A percentile compares a stretch with the other conserved stretches of the same genome.
Conservation (phyloP, 2,329 filamentous ascomycete species). For the Fusarium agapanthi region DNA sequence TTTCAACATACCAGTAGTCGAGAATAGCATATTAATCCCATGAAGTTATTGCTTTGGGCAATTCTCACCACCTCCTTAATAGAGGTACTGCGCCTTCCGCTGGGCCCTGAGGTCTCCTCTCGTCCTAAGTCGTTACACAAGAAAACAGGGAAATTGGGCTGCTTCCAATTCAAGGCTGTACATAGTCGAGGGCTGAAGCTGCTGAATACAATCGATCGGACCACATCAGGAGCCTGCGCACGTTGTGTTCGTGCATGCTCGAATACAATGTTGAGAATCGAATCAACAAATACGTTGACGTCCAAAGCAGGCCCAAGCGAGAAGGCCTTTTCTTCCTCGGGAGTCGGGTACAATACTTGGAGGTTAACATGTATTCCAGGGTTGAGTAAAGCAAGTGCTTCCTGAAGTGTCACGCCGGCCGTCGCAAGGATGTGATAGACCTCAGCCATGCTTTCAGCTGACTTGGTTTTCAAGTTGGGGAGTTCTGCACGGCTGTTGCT, state of each 20-base stretch:
- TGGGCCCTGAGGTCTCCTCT: conserved; percentile 59
- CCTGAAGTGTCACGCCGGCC: conserved; percentile 80
- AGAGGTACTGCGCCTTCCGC: conserved; percentile 78
- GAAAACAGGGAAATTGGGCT: conserved; percentile 96
- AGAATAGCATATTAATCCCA: conserved; percentile 93
- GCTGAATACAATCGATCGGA: conserved; percentile 91
- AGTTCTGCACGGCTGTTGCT: conserved; percentile 56
- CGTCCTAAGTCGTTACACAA: conserved; percentile 90
- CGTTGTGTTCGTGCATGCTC: conserved; percentile 81
- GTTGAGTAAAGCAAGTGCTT: conserved; percentile 79
- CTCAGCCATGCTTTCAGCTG: conserved; percentile 65
- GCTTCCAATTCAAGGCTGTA: conserved; percentile 97
- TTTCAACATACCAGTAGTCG: conserved; percentile 75
- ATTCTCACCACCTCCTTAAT: conserved; percentile 96
- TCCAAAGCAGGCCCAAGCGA: conserved; percentile 79
- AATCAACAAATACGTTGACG: conserved; percentile 87
- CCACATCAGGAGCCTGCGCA: conserved; percentile 71
- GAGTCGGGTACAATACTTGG: conserved; percentile 87
- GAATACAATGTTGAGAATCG: conserved; percentile 85
- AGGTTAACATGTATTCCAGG: conserved; percentile 86
- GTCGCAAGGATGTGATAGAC: conserved; percentile 77
- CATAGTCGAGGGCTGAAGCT: conserved; percentile 92
- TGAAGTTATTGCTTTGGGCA: conserved; percentile 95
- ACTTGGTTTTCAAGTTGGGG: conserved; percentile 54
- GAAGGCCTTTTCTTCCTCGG: conserved; percentile 74